Evolutionary conservation across 139 green algal genomes (phyloP), one percentile per base, ranked within the genome.

Genomic region (Micractinium conductrix): DNA sequence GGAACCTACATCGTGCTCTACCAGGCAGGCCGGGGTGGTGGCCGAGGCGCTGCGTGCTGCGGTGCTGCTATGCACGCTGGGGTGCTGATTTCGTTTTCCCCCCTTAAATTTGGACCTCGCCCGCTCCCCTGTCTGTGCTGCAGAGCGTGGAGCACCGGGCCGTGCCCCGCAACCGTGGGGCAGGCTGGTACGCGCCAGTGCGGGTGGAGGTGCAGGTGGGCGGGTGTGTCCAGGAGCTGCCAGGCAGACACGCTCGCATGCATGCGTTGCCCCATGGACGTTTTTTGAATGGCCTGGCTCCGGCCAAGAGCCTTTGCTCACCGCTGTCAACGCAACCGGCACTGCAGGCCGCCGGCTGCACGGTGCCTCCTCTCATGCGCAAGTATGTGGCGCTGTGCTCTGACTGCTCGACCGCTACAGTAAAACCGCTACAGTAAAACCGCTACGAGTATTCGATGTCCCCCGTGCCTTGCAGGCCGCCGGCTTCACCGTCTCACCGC

Each of bases 1-100:
- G 89, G 88, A 40, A 91, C 88, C 30, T 92, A 87, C 79, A 89
- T 93, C 43, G 88, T 93, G 28, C 78, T 93, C 67, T 87, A n/a
- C n/a, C n/a, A n/a, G n/a, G n/a, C n/a, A n/a, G n/a, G n/a, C n/a
- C n/a, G n/a, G n/a, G n/a, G n/a, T n/a, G n/a, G n/a, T n/a, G n/a
- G n/a, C n/a, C n/a, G n/a, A n/a, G n/a, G n/a, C n/a, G n/a, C n/a
- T n/a, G n/a, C n/a, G n/a, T n/a, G n/a, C n/a, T n/a, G n/a, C n/a
- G n/a, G n/a, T n/a, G n/a, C n/a, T n/a, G n/a, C n/a, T n/a, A n/a
- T n/a, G n/a, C n/a, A n/a, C n/a, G n/a, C n/a, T n/a, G n/a, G n/a
- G n/a, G n/a, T n/a, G n/a, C n/a, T 83, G 44, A 58, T 58, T 58
- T 58, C 14, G 48, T 22, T 14, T 58, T 22, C 48, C 12, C 12